Percentiles rank a stretch among this genome's conserved stretches.
phyloP scores from a whole-genome alignment of 352 stramenopile genomes.

The Sclerospora graminicola region DNA sequence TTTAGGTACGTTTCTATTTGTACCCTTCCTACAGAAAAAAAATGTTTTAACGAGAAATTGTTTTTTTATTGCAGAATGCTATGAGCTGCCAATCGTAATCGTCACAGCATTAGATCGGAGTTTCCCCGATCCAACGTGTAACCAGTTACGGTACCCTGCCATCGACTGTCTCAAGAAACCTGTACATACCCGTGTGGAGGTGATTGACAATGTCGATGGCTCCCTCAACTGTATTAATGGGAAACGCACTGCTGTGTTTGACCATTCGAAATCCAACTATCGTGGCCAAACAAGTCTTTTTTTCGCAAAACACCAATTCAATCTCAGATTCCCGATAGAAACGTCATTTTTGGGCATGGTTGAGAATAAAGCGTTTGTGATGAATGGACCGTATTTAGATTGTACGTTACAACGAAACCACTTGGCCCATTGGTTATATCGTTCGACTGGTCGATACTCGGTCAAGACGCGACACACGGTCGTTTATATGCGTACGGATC shows the following conservation, averaged over 20 bases:
- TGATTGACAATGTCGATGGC: slow-evolving; percentile 48
- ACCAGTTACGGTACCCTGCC: slow-evolving; percentile 55
- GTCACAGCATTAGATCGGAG: slow-evolving; percentile 38
- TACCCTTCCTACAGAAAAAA: background rate
- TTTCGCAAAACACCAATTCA: slow-evolving; percentile 73
- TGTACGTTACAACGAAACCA: slow-evolving; percentile 68
- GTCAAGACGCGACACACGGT: slow-evolving; percentile 49
- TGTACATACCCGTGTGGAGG: slow-evolving; percentile 40
- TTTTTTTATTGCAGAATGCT: slow-evolving; percentile 30
- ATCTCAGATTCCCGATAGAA: slow-evolving; percentile 42
- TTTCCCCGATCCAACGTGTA: slow-evolving; percentile 63
- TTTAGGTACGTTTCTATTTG: background rate
- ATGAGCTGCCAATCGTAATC: slow-evolving; percentile 60
- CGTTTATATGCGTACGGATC: slow-evolving; percentile 47
- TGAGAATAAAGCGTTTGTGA: slow-evolving; percentile 52
- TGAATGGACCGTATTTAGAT: slow-evolving; percentile 71
- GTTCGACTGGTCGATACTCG: slow-evolving; percentile 56
- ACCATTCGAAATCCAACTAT: slow-evolving; percentile 52
- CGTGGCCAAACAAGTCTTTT: slow-evolving; percentile 68
- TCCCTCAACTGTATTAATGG: slow-evolving; percentile 50
- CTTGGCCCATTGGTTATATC: slow-evolving; percentile 68
- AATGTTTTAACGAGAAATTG: background rate
- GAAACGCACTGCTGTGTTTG: slow-evolving; percentile 26
- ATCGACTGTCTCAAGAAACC: slow-evolving; percentile 53
- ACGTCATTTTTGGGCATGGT: slow-evolving; percentile 46